These are phyloP conservation scores for Mycena epipterygia DNA, from an alignment of 768 basidiomycete genomes.

Conservation along the genomic window DNA sequence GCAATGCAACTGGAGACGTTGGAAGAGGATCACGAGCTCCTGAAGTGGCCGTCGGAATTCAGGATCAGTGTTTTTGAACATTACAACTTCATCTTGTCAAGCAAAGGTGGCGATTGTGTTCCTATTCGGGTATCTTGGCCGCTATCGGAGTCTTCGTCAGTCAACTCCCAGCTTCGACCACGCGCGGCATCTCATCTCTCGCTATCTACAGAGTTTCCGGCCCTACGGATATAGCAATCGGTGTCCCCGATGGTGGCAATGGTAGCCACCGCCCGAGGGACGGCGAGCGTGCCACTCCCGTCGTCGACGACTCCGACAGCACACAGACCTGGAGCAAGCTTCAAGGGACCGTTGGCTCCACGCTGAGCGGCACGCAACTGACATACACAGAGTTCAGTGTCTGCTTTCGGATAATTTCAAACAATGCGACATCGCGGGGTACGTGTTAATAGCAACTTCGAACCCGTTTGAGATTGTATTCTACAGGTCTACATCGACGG, in stretches of 20 bases:
- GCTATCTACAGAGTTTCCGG: constrained; percentile 9
- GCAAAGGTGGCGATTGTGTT: too few species aligned
- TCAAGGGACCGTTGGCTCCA: constrained; percentile 2
- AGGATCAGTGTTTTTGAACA: too few species aligned
- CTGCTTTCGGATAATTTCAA: too few species aligned
- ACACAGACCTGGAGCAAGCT: constrained; percentile 9
- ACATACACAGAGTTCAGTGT: constrained; percentile 3
- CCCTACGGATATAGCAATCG: constrained; percentile 9
- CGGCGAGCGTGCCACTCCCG: constrained; percentile 9
- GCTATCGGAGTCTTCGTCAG: too few species aligned
- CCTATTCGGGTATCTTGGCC: too few species aligned
- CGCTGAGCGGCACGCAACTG: not conserved
- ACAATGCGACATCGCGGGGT: too few species aligned
- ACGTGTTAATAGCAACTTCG: too few species aligned
- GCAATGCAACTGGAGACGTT: not conserved
- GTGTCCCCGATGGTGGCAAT: constrained; percentile 6
- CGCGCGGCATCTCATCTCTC: constrained; percentile 10
- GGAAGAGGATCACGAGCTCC: constrained; percentile 3
- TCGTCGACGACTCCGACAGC: constrained; percentile 2
- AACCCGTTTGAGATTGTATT: too few species aligned
- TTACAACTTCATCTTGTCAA: too few species aligned
- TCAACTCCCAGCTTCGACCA: not conserved
- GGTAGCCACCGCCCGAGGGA: constrained; percentile 1
- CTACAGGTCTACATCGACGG: constrained; percentile 3
- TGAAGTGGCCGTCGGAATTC: too few species aligned